Base-by-base conservation (phyloP, 495 filamentous ascomycete genomes). In the Copromyces sp. region DNA sequence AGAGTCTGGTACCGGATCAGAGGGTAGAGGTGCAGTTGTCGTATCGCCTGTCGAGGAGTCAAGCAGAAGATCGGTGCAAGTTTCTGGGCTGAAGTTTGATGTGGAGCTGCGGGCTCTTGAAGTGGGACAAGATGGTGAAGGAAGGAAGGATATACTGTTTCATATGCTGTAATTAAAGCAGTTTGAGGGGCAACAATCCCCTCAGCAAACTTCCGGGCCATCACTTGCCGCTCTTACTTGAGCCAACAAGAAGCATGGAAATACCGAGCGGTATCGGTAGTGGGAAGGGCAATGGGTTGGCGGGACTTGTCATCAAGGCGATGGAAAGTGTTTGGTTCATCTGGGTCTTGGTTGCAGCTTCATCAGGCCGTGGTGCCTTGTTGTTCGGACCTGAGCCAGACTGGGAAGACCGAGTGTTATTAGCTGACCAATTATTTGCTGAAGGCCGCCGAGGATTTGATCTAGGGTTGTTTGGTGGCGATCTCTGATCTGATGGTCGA, bases 231-330 rank as follows among this genome's bases (percentile, higher is more conserved):
- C 35, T 71, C 35, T 39, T 72, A 11, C 42, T 69, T 8, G 70
- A 47, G 5, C 69, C 61, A 11, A 44, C 71, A 20, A 79, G 42
- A 7, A 80, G 72, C 76, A 77, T 75, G 0, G 76, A 65, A 1
- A 79, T 38, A 4, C 76, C 79, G 14, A 80, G 44, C 0, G 78
- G 75, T 37, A 80, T 68, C 2, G 78, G 76, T 14, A 80, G 41
- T 1, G 73, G 70, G 37, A 80, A 78, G 5, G 78, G 78, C 41
- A 80, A 29, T 2, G 72, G 73, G 24, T 79, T 77, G 69, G 69
- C 75, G 0, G 76, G 76, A 16, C 73, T 70, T 8, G 75, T 59
- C 69, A 80, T 78, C 78, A 78, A 76, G 16, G 75, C 69, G 17
- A 75, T 76, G 24, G 76, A 73, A 2, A 74, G 69, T 1, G 75